Evolutionary conservation across 495 filamentous ascomycete genomes (phyloP).

Genomic region (Patellaria atrata): DNA sequence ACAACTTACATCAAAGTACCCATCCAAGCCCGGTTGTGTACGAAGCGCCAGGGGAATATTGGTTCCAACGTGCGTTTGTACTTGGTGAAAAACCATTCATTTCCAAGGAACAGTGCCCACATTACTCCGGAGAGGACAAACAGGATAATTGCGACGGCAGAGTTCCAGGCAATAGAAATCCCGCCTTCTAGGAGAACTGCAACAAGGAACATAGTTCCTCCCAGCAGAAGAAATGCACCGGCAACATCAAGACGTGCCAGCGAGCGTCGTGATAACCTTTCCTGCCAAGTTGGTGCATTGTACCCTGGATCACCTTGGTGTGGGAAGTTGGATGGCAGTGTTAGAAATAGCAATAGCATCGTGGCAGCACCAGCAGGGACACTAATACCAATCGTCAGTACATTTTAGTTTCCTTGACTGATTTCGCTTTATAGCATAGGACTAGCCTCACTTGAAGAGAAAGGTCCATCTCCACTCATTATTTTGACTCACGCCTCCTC

Average conservation of each 20-base stretch:
- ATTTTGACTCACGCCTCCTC: constrained; percentile 28
- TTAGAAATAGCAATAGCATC: constrained; percentile 4
- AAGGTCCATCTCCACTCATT: constrained; percentile 31
- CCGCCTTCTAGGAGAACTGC: constrained; percentile 9
- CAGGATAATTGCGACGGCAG: constrained; percentile 7
- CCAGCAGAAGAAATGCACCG: constrained; percentile 6
- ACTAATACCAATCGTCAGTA: no score
- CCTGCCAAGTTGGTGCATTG: not conserved
- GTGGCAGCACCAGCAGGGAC: constrained; percentile 5
- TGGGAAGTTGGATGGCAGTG: constrained; percentile 8
- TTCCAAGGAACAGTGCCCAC: constrained; percentile 3
- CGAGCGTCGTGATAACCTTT: not conserved
- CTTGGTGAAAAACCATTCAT: constrained; percentile 1
- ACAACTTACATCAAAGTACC: constrained; percentile 8
- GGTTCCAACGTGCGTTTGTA: not conserved
- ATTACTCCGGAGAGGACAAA: constrained; percentile 3
- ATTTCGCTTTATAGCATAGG: no score
- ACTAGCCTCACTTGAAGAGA: constrained; percentile 10
- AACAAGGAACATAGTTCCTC: constrained; percentile 6
- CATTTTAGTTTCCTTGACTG: no score
- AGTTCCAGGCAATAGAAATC: constrained; percentile 8
- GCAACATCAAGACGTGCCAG: constrained; percentile 4
- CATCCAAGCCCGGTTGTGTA: constrained; percentile 5
- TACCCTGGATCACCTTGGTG: constrained; percentile 2
- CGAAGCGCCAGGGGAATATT: constrained; percentile 12